phyloP scores from a whole-genome alignment of 192 early-diverging fungal genomes.

The Allomyces javanicus region DNA sequence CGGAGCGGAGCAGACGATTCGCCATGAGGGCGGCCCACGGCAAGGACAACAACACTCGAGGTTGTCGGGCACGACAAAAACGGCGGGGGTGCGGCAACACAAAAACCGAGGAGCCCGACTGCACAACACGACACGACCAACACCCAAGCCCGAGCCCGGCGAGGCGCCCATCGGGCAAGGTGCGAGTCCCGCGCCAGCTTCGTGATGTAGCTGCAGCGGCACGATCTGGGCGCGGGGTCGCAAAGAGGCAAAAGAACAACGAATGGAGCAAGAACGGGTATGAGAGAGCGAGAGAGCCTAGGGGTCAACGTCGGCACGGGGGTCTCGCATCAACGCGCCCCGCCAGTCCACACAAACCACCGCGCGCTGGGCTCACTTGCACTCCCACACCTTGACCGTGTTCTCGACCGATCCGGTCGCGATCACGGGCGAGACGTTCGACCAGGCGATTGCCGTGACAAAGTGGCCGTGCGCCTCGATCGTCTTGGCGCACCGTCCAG shows the following conservation, averaged over 20 bases:
- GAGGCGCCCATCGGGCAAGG: no score
- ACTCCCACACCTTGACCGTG: constrained; percentile 56
- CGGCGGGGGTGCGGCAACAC: no score
- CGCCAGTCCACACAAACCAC: neutral
- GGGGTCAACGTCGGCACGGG: neutral
- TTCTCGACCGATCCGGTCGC: constrained; percentile 75
- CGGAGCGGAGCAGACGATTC: no score
- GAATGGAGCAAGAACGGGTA: constrained; percentile 4
- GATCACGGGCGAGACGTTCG: constrained; percentile 40
- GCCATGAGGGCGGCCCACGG: no score
- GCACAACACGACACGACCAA: no score
- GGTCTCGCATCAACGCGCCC: neutral
- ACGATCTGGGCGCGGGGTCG: neutral
- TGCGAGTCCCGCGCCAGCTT: no score
- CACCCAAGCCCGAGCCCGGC: no score
- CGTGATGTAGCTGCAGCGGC: no score
- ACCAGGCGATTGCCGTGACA: constrained; percentile 65
- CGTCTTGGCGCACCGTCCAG: constrained; percentile 60
- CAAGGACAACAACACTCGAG: no score
- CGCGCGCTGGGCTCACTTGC: constrained; percentile 15
- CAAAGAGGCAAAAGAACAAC: neutral
- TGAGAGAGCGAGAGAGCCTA: constrained; percentile 2
- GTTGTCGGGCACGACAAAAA: no score
- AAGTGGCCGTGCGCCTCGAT: constrained; percentile 77
- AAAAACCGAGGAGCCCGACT: no score